These are phyloP conservation scores for Mycosphaerella arachidis DNA, from an alignment of 2,329 filamentous ascomycete species.

Conservation along the genomic window DNA sequence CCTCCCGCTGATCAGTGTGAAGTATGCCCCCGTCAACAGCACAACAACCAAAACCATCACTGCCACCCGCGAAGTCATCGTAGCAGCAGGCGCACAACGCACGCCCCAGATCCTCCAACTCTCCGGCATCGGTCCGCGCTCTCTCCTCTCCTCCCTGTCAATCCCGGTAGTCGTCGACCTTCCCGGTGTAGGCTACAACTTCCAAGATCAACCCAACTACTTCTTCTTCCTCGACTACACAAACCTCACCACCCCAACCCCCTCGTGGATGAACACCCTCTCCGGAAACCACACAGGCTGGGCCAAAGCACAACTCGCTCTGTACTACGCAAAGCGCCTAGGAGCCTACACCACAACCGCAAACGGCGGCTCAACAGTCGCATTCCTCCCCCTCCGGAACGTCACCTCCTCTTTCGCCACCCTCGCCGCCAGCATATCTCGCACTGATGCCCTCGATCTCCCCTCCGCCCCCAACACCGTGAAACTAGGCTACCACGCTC, in stretches of 20 bases:
- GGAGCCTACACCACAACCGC: constrained; percentile 29
- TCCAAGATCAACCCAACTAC: constrained; percentile 26
- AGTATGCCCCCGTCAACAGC: constrained; percentile 34
- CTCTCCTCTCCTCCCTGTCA: constrained; percentile 40
- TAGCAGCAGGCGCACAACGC: constrained; percentile 48
- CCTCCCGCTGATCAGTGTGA: constrained; percentile 45
- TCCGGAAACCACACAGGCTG: constrained; percentile 1
- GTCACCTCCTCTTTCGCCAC: constrained; percentile 21
- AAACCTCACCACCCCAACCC: constrained; percentile 2
- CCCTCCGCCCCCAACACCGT: constrained; percentile 16
- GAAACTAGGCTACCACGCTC: constrained; percentile 28
- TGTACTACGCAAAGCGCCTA: constrained; percentile 16
- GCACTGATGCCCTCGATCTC: background rate
- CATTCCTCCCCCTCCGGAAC: constrained; percentile 20
- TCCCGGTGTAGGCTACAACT: constrained; percentile 27
- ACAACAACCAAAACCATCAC: constrained; percentile 37
- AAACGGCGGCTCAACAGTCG: constrained; percentile 16
- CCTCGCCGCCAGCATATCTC: background rate
- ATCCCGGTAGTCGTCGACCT: constrained; percentile 29
- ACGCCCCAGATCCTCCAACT: constrained; percentile 55
- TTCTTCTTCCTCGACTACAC: background rate
- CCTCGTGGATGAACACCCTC: constrained; percentile 4
- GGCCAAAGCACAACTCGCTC: constrained; percentile 1
- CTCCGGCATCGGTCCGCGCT: constrained; percentile 53
- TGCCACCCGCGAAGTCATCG: constrained; percentile 13